phyloP scores from a whole-genome alignment of 2,329 filamentous ascomycete species.

The Blumeria graminis region DNA sequence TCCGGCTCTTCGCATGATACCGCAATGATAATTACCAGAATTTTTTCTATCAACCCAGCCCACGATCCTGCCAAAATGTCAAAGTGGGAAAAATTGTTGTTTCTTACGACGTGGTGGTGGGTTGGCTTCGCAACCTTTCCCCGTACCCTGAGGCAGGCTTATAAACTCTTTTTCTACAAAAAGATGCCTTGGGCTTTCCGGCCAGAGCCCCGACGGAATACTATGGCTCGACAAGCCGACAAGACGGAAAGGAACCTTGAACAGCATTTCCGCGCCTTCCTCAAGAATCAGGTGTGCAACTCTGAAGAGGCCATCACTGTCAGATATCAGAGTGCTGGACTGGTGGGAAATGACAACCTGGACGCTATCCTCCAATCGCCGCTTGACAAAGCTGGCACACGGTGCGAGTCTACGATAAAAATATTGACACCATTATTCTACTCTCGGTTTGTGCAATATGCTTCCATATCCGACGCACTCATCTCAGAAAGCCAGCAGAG shows the following conservation, averaged over 20 bases:
- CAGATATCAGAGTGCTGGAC: slow-evolving; percentile 28
- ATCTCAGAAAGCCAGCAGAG: too few relatives aligned
- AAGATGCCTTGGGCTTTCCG: slow-evolving; percentile 39
- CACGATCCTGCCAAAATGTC: slow-evolving; percentile 25
- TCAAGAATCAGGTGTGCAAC: slow-evolving; percentile 22
- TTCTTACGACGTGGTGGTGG: slow-evolving; percentile 38
- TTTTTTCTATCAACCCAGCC: slow-evolving; percentile 27
- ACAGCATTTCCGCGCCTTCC: slow-evolving; percentile 22
- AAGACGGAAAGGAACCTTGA: slow-evolving; percentile 24
- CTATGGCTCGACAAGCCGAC: slow-evolving; percentile 28
- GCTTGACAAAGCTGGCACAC: slow-evolving; percentile 1
- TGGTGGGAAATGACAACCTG: slow-evolving; percentile 9
- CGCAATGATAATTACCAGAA: slow-evolving; percentile 33
- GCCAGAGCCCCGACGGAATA: slow-evolving; percentile 34
- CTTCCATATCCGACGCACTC: slow-evolving; percentile 3
- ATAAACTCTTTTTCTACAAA: slow-evolving; percentile 27
- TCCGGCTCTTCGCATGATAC: slow-evolving; percentile 28
- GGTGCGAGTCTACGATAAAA: slow-evolving; percentile 25
- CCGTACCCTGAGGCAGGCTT: slow-evolving; percentile 37
- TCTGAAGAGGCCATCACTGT: slow-evolving; percentile 20
- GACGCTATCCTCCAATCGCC: background rate
- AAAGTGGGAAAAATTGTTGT: slow-evolving; percentile 19
- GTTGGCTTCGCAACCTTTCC: slow-evolving; percentile 41
- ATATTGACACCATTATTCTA: slow-evolving; percentile 44
- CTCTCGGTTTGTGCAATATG: slow-evolving; percentile 36